Evolutionary conservation across 176 grass and related monocot genomes (phyloP).

Genomic region (Eragrostis curvula): DNA sequence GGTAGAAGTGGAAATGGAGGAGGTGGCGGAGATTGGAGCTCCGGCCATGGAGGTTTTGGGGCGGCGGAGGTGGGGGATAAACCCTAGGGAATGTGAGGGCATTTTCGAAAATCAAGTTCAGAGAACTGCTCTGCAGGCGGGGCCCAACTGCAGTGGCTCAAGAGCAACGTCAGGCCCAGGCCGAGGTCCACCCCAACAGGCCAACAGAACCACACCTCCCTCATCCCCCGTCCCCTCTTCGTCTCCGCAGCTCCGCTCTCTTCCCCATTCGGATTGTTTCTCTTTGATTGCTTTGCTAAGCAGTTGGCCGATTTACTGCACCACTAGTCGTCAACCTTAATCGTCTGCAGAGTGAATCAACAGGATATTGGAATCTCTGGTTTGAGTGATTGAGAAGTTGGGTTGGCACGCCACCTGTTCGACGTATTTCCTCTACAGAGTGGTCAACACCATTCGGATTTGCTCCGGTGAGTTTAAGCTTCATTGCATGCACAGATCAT

Average conservation of each 20-base stretch:
- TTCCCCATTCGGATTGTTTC: neutral
- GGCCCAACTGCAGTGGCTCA: neutral
- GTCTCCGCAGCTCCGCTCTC: neutral
- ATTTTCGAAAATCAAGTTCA: slow-evolving; percentile 9
- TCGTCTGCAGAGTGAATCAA: neutral
- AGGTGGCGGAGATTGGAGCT: slow-evolving; percentile 29
- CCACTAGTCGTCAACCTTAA: neutral
- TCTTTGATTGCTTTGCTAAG: neutral
- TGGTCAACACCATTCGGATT: neutral
- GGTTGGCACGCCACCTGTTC: slow-evolving; percentile 21
- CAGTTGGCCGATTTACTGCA: neutral
- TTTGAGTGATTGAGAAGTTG: neutral
- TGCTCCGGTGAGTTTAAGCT: slow-evolving; percentile 3
- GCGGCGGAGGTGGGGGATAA: slow-evolving; percentile 49
- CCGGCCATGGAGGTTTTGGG: slow-evolving; percentile 54
- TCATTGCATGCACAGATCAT: neutral
- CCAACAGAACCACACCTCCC: slow-evolving; percentile 18
- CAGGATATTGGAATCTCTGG: neutral
- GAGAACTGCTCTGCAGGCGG: neutral
- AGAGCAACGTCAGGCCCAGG: neutral
- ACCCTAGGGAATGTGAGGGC: slow-evolving; percentile 48
- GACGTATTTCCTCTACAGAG: slow-evolving; percentile 10
- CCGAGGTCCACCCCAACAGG: neutral
- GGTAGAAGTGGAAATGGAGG: neutral
- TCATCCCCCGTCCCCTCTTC: neutral